Evolutionary conservation across 768 basidiomycete species (phyloP), one percentile per base, ranked within the genome.

Genomic region (Lanmaoa pseudosensibilis): DNA sequence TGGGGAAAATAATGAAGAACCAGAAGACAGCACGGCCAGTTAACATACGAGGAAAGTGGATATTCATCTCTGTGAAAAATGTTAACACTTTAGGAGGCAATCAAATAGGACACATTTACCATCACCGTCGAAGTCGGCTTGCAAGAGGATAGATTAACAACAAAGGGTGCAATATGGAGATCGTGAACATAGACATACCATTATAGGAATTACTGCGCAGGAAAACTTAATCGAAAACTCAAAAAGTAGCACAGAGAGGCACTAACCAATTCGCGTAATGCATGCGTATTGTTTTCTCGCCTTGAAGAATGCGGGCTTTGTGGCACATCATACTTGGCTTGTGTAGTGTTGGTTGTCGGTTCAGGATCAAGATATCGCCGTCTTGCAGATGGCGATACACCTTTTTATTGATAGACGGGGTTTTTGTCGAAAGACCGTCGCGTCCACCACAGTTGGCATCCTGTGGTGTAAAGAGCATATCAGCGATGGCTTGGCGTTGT

Each of bases 291-390:
- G 97, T 98, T 79, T 98, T 99, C 75, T 99, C 97, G 25, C 96
- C 97, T 58, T 86, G 83, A 59, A 99, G 72, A 19, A 98, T 89
- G 54, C 88, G 87, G 16, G 96, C 96, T 63, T 84, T 89, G 71
- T 99, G 97, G 9, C 87, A 88, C 97, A 99, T 99, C 96, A 99
- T 99, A 79, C 92, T 94, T 21, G 97, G 96, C 69, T 99, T 99
- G 72, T 99, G 97, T 50, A 99, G 80, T 2, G 97, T 98, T 8
- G 97, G 97, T 77, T 99, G 97, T 50, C 97, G 90, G 69, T 99
- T 99, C 38, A 99, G 78, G 63, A 99, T 91, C 54, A 99, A 76
- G 52, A 96, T 88, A 69, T 99, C 97, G 3, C 97, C 97, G 71
- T 98, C 94, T 40, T 83, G 84, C 6, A 99, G 78, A 75, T 98